Base-by-base conservation (phyloP, 257 asterid genomes). In the Solanum virginianum region DNA sequence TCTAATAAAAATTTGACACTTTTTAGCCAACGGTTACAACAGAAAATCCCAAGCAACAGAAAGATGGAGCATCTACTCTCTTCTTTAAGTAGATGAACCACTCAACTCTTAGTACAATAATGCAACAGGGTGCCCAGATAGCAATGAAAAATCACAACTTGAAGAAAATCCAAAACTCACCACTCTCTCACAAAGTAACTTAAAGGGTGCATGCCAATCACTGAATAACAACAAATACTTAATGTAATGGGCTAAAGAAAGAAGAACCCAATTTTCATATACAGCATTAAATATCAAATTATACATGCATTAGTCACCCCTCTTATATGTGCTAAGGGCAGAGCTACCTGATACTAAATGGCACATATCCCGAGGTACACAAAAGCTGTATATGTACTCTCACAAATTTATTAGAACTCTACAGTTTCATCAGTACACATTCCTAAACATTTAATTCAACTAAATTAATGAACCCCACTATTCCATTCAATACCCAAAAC, bases 191-290 rank as follows among this genome's bases (percentile, higher is more conserved):
- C 84, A 83, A 54, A 24, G 88, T 74, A 87, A 83, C 54, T 10
- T 70, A 39, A 84, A 87, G 80, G 57, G 79, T 88, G 91, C 95
- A 87, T 92, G 95, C 88, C 87, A 83, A 89, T 81, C 84, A 39
- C 7, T 26, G 24, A 26, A 18, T 54, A 20, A 60, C 45, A 29
- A 75, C 60, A 75, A 24, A 49, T 75, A 75, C 11, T 2, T 24
- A 24, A 47, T 9, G 8, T 2, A 75, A 49, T 32, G 2, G 11
- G 8, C 81, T 13, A 74, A 13, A 47, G 14, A 22, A 55, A 47
- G n/a, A 22, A 32, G 5, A 24, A 45, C 82, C 63, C 63, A 77
- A 24, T 51, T 26, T 26, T 51, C 60, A 2, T 18, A 49, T 51
- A 77, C 63, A 77, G 0, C 57, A 24, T 0, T 22, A 77, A 51